A percentile compares a stretch with the other conserved stretches of the same genome.
These are phyloP conservation scores for Paulownia fortunei DNA, from an alignment of 257 asterid species.

Conservation along the genomic window DNA sequence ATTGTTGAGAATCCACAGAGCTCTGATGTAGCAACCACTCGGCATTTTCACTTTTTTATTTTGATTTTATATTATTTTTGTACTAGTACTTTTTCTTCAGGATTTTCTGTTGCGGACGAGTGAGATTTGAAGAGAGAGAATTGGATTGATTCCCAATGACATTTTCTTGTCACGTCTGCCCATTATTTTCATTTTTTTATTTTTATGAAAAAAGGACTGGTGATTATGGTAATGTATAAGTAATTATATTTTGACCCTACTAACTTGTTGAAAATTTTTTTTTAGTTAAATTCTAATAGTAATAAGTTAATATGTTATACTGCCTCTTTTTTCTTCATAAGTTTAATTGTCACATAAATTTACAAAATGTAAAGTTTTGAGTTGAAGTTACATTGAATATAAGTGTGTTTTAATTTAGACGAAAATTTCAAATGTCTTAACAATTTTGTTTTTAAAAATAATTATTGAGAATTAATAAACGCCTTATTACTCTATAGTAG, in stretches of 20 bases:
- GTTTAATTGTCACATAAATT: no score
- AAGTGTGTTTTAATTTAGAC: no score
- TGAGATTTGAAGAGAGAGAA: slow-evolving; percentile 22
- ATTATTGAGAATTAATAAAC: no score
- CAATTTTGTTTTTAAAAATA: no score
- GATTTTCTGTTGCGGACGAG: slow-evolving; percentile 7
- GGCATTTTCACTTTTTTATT: slow-evolving; percentile 51
- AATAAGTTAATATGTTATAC: background rate
- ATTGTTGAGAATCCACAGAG: slow-evolving; percentile 90
- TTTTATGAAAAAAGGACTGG: background rate
- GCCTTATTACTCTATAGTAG: no score
- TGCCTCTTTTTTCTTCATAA: background rate
- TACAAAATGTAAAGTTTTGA: no score
- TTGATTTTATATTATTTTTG: background rate
- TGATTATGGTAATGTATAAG: background rate
- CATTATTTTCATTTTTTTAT: background rate
- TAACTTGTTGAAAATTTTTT: background rate
- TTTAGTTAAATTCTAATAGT: background rate
- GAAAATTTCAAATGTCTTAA: no score
- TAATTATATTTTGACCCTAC: background rate
- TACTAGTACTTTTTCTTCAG: background rate
- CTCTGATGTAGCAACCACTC: slow-evolving; percentile 82
- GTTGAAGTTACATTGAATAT: no score
- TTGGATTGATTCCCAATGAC: background rate
- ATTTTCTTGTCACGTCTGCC: background rate